These are phyloP conservation scores for Debaryomyces singareniensis DNA, from an alignment of 1,139 yeast species.

Conservation along the genomic window DNA sequence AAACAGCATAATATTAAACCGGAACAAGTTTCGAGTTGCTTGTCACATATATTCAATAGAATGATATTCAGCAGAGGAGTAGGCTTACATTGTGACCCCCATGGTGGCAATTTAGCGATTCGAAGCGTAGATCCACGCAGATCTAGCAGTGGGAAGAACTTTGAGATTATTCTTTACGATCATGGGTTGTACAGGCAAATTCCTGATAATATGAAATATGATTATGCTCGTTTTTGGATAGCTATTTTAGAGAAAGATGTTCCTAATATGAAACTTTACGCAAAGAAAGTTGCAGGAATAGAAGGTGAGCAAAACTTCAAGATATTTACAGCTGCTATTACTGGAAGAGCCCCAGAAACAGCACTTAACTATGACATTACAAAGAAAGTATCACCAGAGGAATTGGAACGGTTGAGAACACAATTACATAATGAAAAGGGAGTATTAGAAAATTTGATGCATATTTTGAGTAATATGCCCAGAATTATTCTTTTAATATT, in stretches of 20 bases:
- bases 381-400: slow-evolving; percentile 43
- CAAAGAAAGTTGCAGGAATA: slow-evolving; percentile 76
- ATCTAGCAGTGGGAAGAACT: slow-evolving; percentile 52
- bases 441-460: slow-evolving; percentile 71
- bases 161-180: slow-evolving; percentile 87
- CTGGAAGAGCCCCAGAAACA: slow-evolving; percentile 62
- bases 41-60: slow-evolving; percentile 84
- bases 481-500: slow-evolving; percentile 76
- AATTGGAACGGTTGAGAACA: slow-evolving; percentile 55
- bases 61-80: slow-evolving; percentile 95
- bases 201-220: slow-evolving; percentile 67
- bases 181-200: slow-evolving; percentile 91
- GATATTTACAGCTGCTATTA: slow-evolving; percentile 86
- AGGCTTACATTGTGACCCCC: slow-evolving; percentile 96
- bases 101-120: slow-evolving; percentile 92
- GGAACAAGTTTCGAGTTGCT: slow-evolving; percentile 74
- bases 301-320: slow-evolving; percentile 68
- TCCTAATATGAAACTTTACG: slow-evolving; percentile 62
- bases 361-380: slow-evolving; percentile 45
- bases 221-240: slow-evolving; percentile 90
- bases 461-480: slow-evolving; percentile 74
- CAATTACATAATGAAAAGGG: slow-evolving; percentile 54
- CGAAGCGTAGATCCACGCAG: slow-evolving; percentile 31
- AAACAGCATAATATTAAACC: slow-evolving; percentile 60
- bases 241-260: slow-evolving; percentile 72